Evolutionary conservation across 2,329 filamentous ascomycete species (phyloP).

Genomic region (Pseudopyrenochaeta lycopersici): DNA sequence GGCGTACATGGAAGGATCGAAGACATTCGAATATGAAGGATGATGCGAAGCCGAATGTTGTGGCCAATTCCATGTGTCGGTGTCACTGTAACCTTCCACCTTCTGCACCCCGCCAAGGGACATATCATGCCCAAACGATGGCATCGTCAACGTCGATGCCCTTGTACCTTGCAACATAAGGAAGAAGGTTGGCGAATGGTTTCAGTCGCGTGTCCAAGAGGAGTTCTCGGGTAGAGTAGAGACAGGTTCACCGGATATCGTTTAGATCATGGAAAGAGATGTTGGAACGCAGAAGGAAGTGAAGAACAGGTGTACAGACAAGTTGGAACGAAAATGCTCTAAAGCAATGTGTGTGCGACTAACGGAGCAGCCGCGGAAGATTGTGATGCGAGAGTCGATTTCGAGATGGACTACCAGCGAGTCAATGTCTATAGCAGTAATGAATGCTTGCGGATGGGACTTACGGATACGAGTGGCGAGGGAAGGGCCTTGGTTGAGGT

Average conservation of each 20-base stretch:
- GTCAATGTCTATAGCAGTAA: constrained; percentile 2
- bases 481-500: background rate
- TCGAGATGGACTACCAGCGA: background rate
- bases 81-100: constrained; percentile 42
- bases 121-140: constrained; percentile 46
- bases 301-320: background rate
- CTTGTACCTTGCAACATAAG: constrained; percentile 49
- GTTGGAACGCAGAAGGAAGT: constrained; percentile 1
- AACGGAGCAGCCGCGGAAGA: background rate
- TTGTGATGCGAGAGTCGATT: background rate
- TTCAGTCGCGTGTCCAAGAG: constrained; percentile 4
- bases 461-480: too few species aligned
- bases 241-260: background rate
- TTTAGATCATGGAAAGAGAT: constrained; percentile 5
- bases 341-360: background rate
- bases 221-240: constrained; percentile 1
- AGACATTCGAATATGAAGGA: constrained; percentile 35
- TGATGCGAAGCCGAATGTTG: constrained; percentile 35
- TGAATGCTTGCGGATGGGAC: background rate
- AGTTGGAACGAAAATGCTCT: background rate
- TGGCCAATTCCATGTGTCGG: constrained; percentile 44
- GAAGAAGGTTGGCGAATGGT: constrained; percentile 13
- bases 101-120: constrained; percentile 43
- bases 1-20: constrained; percentile 42
- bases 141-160: constrained; percentile 46